Evolutionary conservation across 306 rosid genomes (phyloP).

Genomic region (Cucumis melo): DNA sequence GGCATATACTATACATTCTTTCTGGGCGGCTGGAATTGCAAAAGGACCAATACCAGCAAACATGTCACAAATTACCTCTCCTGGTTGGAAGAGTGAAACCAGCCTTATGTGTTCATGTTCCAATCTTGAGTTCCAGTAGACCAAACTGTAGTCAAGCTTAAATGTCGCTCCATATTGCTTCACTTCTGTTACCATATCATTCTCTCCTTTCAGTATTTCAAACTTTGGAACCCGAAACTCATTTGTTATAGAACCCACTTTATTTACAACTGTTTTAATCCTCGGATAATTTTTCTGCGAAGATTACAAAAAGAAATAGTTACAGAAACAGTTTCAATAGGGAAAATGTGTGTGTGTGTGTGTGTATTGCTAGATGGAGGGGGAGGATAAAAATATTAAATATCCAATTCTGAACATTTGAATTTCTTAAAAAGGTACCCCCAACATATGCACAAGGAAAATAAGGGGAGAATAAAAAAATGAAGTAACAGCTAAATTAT

Average conservation of each 20-base stretch:
- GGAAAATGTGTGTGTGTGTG: neutral
- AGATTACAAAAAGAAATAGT: neutral
- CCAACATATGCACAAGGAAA: neutral
- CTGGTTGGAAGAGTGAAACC: constrained; percentile 68
- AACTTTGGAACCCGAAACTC: constrained; percentile 88
- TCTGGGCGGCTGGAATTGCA: constrained; percentile 92
- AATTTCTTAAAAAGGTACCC: neutral
- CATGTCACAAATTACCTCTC: constrained; percentile 82
- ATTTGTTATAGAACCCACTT: constrained; percentile 78
- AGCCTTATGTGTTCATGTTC: constrained; percentile 87
- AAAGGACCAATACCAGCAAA: constrained; percentile 97
- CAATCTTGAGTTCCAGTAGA: constrained; percentile 95
- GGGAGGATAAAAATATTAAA: neutral
- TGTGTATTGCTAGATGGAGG: too few species aligned
- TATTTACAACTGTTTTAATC: constrained; percentile 80
- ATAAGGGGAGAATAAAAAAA: neutral
- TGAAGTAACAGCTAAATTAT: neutral
- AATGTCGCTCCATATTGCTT: constrained; percentile 88
- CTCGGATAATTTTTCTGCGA: constrained; percentile 88
- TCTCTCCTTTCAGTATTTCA: constrained; percentile 73
- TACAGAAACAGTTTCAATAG: neutral
- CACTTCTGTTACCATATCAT: constrained; percentile 75
- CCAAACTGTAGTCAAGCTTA: constrained; percentile 83
- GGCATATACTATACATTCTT: constrained; percentile 78
- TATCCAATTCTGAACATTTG: neutral